These are phyloP conservation scores for Daedaleopsis nitida DNA, from an alignment of 768 basidiomycete genomes.

Conservation along the genomic window DNA sequence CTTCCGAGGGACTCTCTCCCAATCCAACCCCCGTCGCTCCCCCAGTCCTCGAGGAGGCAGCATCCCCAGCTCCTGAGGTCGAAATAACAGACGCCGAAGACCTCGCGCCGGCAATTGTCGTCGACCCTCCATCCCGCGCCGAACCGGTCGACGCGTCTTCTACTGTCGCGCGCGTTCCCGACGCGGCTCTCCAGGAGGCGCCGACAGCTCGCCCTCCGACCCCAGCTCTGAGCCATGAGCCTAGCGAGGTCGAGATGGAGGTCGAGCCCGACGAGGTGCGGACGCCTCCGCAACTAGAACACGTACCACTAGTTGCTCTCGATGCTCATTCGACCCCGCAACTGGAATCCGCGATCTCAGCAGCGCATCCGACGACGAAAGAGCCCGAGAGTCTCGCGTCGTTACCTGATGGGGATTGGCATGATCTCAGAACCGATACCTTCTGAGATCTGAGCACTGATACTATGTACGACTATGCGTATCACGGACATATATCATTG, in stretches of 20 bases:
- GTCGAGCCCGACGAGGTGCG: slow-evolving; percentile 18
- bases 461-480: too few species aligned
- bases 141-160: slow-evolving; percentile 4
- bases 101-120: background rate
- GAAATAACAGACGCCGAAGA: slow-evolving; percentile 16
- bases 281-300: slow-evolving; percentile 11
- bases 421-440: too few species aligned
- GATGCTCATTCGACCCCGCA: too few species aligned
- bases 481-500: too few species aligned
- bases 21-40: too few species aligned
- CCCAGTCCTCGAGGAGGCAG: background rate
- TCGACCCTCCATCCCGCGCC: slow-evolving; percentile 12
- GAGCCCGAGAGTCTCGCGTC: too few species aligned
- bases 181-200: background rate
- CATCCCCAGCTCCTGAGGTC: slow-evolving; percentile 14
- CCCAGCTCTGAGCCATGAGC: slow-evolving; percentile 6
- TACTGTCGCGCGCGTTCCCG: background rate
- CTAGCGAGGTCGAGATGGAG: slow-evolving; percentile 10
- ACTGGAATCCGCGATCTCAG: too few species aligned
- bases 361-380: too few species aligned
- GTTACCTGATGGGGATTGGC: too few species aligned
- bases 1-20: too few species aligned
- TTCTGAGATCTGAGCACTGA: too few species aligned
- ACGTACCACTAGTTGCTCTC: slow-evolving; percentile 9
- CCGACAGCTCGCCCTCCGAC: slow-evolving; percentile 4